A percentile compares a stretch with the other conserved stretches of the same genome.
phyloP scores from a whole-genome alignment of 2,329 filamentous ascomycete genomes.

The Beauveria varroae region DNA sequence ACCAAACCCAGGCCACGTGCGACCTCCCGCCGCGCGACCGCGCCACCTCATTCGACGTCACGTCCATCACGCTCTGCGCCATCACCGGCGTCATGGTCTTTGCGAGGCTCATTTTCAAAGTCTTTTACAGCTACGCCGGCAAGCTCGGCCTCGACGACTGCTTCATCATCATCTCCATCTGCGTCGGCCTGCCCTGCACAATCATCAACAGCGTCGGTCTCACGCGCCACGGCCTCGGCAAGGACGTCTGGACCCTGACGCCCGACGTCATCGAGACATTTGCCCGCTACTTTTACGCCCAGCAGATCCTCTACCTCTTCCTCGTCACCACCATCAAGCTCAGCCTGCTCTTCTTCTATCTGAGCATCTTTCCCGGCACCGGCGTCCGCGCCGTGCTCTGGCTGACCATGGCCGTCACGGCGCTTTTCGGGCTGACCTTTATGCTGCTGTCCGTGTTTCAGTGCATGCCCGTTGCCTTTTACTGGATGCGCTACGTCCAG shows the following conservation, averaged over 20 bases:
- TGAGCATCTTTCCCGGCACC: constrained; percentile 42
- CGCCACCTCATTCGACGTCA: constrained; percentile 24
- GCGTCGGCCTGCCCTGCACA: constrained; percentile 22
- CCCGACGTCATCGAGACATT: constrained; percentile 35
- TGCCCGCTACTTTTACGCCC: constrained; percentile 34
- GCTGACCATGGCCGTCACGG: constrained; percentile 32
- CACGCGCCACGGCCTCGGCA: constrained; percentile 36
- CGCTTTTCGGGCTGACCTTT: constrained; percentile 34
- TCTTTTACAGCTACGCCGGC: constrained; percentile 25
- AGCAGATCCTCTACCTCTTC: constrained; percentile 38
- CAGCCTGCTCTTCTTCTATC: constrained; percentile 47
- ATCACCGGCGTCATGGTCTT: constrained; percentile 33
- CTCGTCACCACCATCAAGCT: constrained; percentile 41
- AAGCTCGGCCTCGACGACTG: constrained; percentile 32
- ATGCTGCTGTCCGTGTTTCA: constrained; percentile 40
- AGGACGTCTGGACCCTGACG: constrained; percentile 43
- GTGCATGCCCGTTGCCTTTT: constrained; percentile 42
- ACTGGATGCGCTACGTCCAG: constrained; percentile 45
- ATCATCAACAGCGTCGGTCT: constrained; percentile 25
- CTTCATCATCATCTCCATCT: constrained; percentile 23
- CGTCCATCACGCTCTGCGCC: constrained; percentile 26
- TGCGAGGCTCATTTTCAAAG: constrained; percentile 31
- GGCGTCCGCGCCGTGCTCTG: constrained; percentile 33
- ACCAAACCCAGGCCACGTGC: constrained; percentile 21
- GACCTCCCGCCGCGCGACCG: constrained; percentile 22